Conservation (phyloP, 768 basidiomycete genomes). For the Suillus weaverae region DNA sequence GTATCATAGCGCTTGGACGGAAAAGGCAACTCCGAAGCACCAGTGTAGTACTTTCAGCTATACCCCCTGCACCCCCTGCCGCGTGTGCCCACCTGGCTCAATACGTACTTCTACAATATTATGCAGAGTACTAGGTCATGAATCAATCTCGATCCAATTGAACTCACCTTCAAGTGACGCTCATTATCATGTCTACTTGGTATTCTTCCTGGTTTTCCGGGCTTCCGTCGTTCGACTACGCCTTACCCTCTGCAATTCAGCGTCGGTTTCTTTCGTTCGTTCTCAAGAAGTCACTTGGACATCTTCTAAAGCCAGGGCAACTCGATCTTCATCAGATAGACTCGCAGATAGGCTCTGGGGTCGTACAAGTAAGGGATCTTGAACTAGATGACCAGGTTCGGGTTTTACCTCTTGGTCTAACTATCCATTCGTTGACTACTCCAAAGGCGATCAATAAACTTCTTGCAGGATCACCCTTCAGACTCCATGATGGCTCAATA, state of each 20-base stretch:
- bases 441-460: slow-evolving; percentile 77
- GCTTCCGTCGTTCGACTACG: slow-evolving; percentile 64
- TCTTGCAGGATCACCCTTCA: slow-evolving; percentile 63
- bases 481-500: slow-evolving; percentile 69
- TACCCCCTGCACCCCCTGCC: neutral
- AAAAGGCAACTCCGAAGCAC: slow-evolving; percentile 3
- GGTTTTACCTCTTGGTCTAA: slow-evolving; percentile 16
- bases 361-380: slow-evolving; percentile 81
- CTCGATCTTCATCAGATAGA: slow-evolving; percentile 86
- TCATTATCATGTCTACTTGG: slow-evolving; percentile 49
- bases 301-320: slow-evolving; percentile 86
- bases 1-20: neutral
- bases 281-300: slow-evolving; percentile 79
- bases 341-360: slow-evolving; percentile 90
- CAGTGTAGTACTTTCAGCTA: neutral
- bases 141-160: slow-evolving; percentile 1
- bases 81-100: slow-evolving; percentile 3
- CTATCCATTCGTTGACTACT: slow-evolving; percentile 17
- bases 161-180: neutral
- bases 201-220: slow-evolving; percentile 53
- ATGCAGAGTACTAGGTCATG: neutral
- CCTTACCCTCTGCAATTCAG: slow-evolving; percentile 74
- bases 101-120: slow-evolving; percentile 4
- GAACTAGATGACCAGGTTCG: slow-evolving; percentile 75
- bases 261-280: slow-evolving; percentile 88